Evolutionary conservation across 2,329 filamentous ascomycete species (phyloP).

Genomic region (Lithohypha guttulata): DNA sequence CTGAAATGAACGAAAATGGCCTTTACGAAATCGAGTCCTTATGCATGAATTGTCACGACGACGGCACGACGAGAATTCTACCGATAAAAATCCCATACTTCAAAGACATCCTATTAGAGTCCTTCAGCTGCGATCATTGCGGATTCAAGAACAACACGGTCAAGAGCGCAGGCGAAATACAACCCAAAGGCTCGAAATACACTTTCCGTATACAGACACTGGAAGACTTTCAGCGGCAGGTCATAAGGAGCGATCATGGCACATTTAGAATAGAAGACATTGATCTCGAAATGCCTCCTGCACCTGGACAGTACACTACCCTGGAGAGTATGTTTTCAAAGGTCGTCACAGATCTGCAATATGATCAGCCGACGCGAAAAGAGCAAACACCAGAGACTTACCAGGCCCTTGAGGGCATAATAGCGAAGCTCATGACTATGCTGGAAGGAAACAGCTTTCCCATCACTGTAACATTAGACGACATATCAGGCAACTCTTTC

Average conservation of each 20-base stretch:
- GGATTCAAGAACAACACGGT: slow-evolving; percentile 85
- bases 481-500: slow-evolving; percentile 91
- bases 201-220: slow-evolving; percentile 64
- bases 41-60: slow-evolving; percentile 77
- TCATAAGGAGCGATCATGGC: slow-evolving; percentile 86
- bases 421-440: slow-evolving; percentile 66
- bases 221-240: slow-evolving; percentile 69
- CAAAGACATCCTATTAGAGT: slow-evolving; percentile 95
- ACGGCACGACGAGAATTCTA: slow-evolving; percentile 74
- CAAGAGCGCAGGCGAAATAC: slow-evolving; percentile 82
- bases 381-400: slow-evolving; percentile 66
- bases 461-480: slow-evolving; percentile 79
- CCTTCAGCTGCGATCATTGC: slow-evolving; percentile 86
- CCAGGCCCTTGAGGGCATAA: slow-evolving; percentile 65
- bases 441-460: slow-evolving; percentile 67
- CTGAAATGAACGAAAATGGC: slow-evolving; percentile 23
- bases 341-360: slow-evolving; percentile 68
- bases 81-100: slow-evolving; percentile 94
- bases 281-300: slow-evolving; percentile 84
- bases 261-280: slow-evolving; percentile 80
- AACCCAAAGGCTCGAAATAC: slow-evolving; percentile 77
- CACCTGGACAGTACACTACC: slow-evolving; percentile 84
- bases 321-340: slow-evolving; percentile 75
- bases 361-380: slow-evolving; percentile 74
- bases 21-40: slow-evolving; percentile 52